Conservation (phyloP, 805 yeast genomes). For the Jamesozyma lodderae region DNA sequence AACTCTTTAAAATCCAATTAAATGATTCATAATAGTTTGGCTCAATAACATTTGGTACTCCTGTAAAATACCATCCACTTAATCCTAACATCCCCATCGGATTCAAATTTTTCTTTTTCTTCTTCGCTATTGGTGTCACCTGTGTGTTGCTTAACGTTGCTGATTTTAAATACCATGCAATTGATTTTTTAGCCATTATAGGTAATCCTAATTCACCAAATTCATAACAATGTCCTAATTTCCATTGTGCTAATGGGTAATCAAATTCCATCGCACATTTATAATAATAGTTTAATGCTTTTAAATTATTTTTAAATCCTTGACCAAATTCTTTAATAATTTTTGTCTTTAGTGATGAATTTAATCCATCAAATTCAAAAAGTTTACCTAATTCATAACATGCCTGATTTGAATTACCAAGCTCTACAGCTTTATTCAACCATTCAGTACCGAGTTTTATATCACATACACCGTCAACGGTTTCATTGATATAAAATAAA, state of each 20-base stretch:
- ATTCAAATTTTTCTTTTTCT: conserved; percentile 25
- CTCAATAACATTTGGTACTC: conserved; percentile 47
- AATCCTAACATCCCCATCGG: conserved; percentile 62
- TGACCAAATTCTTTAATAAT: conserved; percentile 1
- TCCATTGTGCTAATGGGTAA: conserved; percentile 59
- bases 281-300: conserved; percentile 44
- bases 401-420: conserved; percentile 40
- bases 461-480: conserved; percentile 27
- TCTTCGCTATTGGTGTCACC: conserved; percentile 33
- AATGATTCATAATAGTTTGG: conserved; percentile 58
- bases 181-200: conserved; percentile 47
- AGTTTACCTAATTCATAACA: conserved; percentile 48
- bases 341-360: conserved; percentile 13
- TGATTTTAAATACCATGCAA: conserved; percentile 68
- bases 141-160: conserved; percentile 30
- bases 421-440: conserved; percentile 40
- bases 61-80: conserved; percentile 72
- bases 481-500: conserved; percentile 41
- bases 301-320: conserved; percentile 25
- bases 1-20: conserved; percentile 51
- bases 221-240: conserved; percentile 64
- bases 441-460: conserved; percentile 35
- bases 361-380: conserved; percentile 39
- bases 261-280: conserved; percentile 50
- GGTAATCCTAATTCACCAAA: conserved; percentile 50